phyloP scores from a whole-genome alignment of 352 stramenopile genomes.

The Phytophthora quininea region DNA sequence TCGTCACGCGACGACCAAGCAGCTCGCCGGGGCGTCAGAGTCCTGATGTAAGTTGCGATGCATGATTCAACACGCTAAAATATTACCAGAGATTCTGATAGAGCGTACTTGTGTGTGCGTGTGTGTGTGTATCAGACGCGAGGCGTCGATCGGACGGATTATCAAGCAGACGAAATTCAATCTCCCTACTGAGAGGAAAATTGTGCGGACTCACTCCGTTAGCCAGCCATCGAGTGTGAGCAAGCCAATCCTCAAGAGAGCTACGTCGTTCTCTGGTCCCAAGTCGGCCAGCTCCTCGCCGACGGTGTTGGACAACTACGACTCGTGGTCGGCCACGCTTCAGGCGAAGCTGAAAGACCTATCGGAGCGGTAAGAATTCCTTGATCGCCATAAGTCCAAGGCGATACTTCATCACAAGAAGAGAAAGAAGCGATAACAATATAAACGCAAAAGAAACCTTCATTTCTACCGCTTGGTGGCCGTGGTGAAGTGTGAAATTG shows the following conservation, averaged over 20 bases:
- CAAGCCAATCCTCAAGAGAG: slow-evolving; percentile 28
- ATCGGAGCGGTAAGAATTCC: slow-evolving; percentile 17
- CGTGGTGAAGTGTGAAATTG: no score
- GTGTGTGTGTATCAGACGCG: slow-evolving; percentile 17
- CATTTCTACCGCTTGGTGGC: no score
- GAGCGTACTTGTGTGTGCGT: background rate
- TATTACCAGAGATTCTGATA: slow-evolving; percentile 5
- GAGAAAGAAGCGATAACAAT: background rate
- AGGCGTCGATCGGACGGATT: slow-evolving; percentile 45
- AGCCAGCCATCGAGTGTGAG: slow-evolving; percentile 39
- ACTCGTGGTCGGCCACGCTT: slow-evolving; percentile 54
- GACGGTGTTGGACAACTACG: slow-evolving; percentile 57
- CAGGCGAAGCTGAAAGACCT: slow-evolving; percentile 59
- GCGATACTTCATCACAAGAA: background rate
- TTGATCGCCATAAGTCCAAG: background rate
- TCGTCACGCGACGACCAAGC: slow-evolving; percentile 30
- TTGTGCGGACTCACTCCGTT: slow-evolving; percentile 20
- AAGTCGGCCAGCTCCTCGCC: slow-evolving; percentile 28
- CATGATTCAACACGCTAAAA: background rate
- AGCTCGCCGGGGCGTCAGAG: slow-evolving; percentile 29
- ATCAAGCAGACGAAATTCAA: slow-evolving; percentile 53
- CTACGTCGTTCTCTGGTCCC: slow-evolving; percentile 31
- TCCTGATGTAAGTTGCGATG: slow-evolving; percentile 24
- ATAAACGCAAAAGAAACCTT: background rate
- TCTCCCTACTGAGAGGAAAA: slow-evolving; percentile 22